Conservation (phyloP, 2,329 filamentous ascomycete genomes). For the Pleurostoma richardsiae region DNA sequence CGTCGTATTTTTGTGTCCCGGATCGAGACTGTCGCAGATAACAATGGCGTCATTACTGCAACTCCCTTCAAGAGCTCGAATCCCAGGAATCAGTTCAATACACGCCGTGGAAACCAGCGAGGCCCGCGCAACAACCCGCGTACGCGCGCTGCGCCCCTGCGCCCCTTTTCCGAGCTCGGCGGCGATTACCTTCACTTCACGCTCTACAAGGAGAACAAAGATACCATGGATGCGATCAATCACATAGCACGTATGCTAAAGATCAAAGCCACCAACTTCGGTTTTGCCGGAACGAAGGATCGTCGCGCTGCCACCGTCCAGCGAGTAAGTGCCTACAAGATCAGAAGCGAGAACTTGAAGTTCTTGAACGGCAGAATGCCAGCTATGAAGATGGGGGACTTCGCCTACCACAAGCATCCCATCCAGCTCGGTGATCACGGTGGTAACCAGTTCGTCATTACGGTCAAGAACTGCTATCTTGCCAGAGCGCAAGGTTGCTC, state of each 20-base stretch:
- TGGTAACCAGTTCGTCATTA: constrained; percentile 92
- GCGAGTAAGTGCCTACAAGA: constrained; percentile 60
- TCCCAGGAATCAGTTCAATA: constrained; percentile 1
- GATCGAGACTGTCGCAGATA: constrained; percentile 68
- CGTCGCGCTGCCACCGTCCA: constrained; percentile 82
- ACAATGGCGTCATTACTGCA: constrained; percentile 58
- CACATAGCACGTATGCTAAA: constrained; percentile 71
- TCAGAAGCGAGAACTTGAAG: constrained; percentile 54
- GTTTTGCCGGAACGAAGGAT: constrained; percentile 82
- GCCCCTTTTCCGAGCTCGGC: constrained; percentile 21
- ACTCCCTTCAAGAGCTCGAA: constrained; percentile 37
- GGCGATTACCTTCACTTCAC: constrained; percentile 87
- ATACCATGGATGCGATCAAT: constrained; percentile 86
- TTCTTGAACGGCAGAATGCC: constrained; percentile 58
- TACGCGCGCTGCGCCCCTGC: not conserved
- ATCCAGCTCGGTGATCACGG: constrained; percentile 78
- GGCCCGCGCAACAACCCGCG: constrained; percentile 12
- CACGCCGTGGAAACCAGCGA: constrained; percentile 16
- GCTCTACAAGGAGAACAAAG: constrained; percentile 93
- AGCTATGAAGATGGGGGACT: constrained; percentile 71
- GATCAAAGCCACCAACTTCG: constrained; percentile 69
- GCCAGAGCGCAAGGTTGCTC: constrained; percentile 33
- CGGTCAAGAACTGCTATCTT: constrained; percentile 78
- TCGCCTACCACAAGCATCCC: constrained; percentile 65
- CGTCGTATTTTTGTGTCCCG: constrained; percentile 75